These are phyloP conservation scores for Urochloa ruziziensis DNA, from an alignment of 176 grass and related monocot genomes.

Conservation along the genomic window DNA sequence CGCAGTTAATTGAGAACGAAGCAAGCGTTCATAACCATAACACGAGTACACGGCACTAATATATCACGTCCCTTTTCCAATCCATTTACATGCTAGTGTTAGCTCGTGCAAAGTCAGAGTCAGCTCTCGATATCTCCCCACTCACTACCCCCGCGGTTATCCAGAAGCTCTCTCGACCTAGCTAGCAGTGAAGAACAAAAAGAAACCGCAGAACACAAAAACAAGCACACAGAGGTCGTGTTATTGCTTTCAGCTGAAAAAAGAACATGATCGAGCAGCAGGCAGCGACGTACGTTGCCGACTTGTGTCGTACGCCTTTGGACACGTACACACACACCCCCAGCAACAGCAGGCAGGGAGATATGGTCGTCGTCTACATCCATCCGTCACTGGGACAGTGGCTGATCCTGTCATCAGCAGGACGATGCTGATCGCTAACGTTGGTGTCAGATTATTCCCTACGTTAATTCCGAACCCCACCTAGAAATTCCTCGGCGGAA, in stretches of 20 bases:
- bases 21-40: conserved; percentile 28
- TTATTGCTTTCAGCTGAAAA: background rate
- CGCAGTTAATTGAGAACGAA: conserved; percentile 44
- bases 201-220: background rate
- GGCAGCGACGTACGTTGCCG: conserved; percentile 2
- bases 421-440: background rate
- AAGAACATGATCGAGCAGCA: background rate
- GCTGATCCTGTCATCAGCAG: too few species aligned
- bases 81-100: conserved; percentile 14
- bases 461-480: conserved; percentile 24
- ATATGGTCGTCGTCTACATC: background rate
- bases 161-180: background rate
- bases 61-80: background rate
- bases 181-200: conserved; percentile 20
- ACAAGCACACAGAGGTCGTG: background rate
- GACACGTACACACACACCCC: conserved; percentile 27
- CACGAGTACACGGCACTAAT: background rate
- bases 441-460: conserved; percentile 24
- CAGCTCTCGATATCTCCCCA: background rate
- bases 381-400: too few species aligned
- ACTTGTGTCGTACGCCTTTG: conserved; percentile 12
- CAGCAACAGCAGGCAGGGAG: too few species aligned
- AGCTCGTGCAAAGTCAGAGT: conserved; percentile 47
- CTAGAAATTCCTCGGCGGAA: background rate
- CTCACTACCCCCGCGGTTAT: background rate